Conservation (phyloP, 768 basidiomycete genomes). For the Boletus pseudopeckii region DNA sequence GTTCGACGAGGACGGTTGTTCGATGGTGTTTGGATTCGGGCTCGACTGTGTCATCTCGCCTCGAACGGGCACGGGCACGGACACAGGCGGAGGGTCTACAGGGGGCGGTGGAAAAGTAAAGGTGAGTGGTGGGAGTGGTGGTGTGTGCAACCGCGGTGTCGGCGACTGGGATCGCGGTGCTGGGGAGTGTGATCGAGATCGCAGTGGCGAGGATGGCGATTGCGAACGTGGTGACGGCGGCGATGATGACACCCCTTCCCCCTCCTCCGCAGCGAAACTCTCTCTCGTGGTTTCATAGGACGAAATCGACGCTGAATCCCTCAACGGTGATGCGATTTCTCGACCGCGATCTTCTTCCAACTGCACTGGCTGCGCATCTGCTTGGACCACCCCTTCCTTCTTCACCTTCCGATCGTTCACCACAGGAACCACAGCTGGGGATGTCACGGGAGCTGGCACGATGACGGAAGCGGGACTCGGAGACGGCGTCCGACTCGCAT, state of each 20-base stretch:
- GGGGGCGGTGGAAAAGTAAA: slow-evolving; percentile 19
- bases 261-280: slow-evolving; percentile 34
- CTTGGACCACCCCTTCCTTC: background rate
- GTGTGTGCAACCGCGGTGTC: background rate
- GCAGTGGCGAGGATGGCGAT: background rate
- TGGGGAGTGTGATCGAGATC: background rate
- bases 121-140: background rate
- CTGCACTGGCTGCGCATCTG: background rate
- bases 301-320: slow-evolving; percentile 38
- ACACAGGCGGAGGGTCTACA: slow-evolving; percentile 3
- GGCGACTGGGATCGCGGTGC: background rate
- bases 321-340: background rate
- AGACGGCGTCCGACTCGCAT: slow-evolving; percentile 48
- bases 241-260: slow-evolving; percentile 13
- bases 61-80: background rate
- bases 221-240: background rate
- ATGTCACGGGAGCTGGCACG: background rate
- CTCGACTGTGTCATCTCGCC: background rate
- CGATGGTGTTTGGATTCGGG: background rate
- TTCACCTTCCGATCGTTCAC: background rate
- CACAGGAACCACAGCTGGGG: background rate
- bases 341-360: background rate
- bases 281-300: slow-evolving; percentile 70
- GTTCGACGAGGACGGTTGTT: slow-evolving; percentile 9
- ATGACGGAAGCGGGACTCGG: slow-evolving; percentile 24